Evolutionary conservation across 2,329 filamentous ascomycete species (phyloP).

Genomic region (Colletotrichum eleusines): DNA sequence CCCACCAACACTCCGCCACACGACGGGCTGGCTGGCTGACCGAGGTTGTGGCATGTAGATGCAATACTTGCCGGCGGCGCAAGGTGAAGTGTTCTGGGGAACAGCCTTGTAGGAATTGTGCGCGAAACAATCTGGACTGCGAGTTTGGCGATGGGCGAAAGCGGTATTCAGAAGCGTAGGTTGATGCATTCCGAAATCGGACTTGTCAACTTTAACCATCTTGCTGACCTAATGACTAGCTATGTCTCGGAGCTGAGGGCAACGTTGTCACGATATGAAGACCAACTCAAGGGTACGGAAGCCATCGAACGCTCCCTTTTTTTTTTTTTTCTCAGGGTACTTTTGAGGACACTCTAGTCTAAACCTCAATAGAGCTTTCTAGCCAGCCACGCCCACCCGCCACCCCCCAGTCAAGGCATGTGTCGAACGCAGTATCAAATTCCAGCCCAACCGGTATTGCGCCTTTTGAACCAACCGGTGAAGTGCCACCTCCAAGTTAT

Average conservation of each 20-base stretch:
- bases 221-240: constrained; percentile 8
- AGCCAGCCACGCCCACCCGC: constrained; percentile 20
- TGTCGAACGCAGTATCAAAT: constrained; percentile 24
- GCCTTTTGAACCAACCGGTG: constrained; percentile 30
- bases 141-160: constrained; percentile 48
- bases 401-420: neutral
- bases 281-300: constrained; percentile 21
- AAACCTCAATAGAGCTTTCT: constrained; percentile 14
- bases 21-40: neutral
- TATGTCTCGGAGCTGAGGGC: constrained; percentile 37
- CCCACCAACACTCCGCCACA: neutral
- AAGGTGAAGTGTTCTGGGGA: constrained; percentile 52
- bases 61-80: constrained; percentile 48
- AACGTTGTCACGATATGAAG: constrained; percentile 29
- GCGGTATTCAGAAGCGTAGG: constrained; percentile 40
- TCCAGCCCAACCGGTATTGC: constrained; percentile 34
- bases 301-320: neutral
- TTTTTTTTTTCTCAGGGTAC: neutral
- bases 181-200: constrained; percentile 3
- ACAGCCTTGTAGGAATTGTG: constrained; percentile 50
- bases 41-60: constrained; percentile 18
- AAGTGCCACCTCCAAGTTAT: constrained; percentile 37
- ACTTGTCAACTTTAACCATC: neutral
- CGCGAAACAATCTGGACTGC: constrained; percentile 49
- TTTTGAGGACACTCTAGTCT: neutral